Evolutionary conservation across 1,139 yeast genomes (phyloP).

Genomic region (Blastobotrys petasosporus): DNA sequence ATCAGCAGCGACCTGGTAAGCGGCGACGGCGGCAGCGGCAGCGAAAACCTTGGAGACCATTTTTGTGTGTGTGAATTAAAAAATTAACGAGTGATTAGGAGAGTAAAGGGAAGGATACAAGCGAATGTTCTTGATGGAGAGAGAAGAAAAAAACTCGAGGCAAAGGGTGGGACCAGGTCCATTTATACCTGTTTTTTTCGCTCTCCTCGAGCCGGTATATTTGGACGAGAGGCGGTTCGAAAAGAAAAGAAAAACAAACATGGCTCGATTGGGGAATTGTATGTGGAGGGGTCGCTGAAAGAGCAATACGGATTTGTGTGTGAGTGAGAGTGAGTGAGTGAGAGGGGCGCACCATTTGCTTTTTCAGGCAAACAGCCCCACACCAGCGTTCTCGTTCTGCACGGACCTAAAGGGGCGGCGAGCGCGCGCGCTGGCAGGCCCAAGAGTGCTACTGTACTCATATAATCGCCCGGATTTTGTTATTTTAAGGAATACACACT

Average conservation of each 20-base stretch:
- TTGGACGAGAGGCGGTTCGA: neutral
- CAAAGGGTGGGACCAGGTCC: constrained; percentile 1
- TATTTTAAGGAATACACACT: no score
- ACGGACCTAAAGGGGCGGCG: no score
- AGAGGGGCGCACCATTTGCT: no score
- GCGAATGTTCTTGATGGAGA: constrained; percentile 6
- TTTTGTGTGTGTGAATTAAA: constrained; percentile 1
- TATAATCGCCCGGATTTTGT: no score
- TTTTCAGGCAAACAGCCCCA: neutral
- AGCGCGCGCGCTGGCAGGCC: no score
- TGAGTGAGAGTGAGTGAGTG: no score
- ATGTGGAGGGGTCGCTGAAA: neutral
- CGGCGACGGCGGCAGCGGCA: constrained; percentile 6
- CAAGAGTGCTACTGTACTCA: no score
- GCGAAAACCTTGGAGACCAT: constrained; percentile 9
- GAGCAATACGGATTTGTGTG: neutral
- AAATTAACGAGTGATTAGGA: constrained; percentile 3
- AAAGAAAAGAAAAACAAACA: neutral
- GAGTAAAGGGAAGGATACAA: neutral
- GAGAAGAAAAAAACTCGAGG: constrained; percentile 1
- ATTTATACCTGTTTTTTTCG: constrained; percentile 3
- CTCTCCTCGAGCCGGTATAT: neutral
- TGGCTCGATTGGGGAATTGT: no score
- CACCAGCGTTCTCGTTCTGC: no score
- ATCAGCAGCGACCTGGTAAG: constrained; percentile 7